Conservation (phyloP, 1,284 basidiomycete species). For the Bondarzewia mesenterica region DNA sequence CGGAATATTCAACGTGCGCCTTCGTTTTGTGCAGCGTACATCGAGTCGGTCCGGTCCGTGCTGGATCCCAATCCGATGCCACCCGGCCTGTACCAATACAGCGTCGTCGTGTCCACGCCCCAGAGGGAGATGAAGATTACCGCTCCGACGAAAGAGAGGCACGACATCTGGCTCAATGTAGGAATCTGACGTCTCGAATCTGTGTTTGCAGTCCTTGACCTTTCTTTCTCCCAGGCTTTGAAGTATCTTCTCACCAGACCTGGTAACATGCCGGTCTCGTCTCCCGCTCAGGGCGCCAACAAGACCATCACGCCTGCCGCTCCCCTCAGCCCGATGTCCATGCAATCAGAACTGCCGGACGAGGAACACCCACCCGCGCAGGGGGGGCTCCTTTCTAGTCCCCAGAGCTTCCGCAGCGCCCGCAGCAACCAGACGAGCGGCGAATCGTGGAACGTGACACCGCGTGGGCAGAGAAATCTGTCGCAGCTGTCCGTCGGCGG, state of each 20-base stretch:
- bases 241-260: constrained; percentile 78
- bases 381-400: constrained; percentile 42
- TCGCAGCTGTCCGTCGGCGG: constrained; percentile 67
- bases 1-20: not conserved
- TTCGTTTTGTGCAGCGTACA: constrained; percentile 66
- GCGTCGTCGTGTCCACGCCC: constrained; percentile 87
- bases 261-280: constrained; percentile 30
- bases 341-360: constrained; percentile 38
- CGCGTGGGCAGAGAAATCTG: constrained; percentile 65
- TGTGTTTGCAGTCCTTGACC: constrained; percentile 1
- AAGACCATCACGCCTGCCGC: constrained; percentile 15
- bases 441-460: constrained; percentile 64
- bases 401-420: constrained; percentile 61
- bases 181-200: constrained; percentile 18
- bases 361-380: constrained; percentile 14
- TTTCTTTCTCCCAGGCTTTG: constrained; percentile 51
- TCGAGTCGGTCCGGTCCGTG: constrained; percentile 85
- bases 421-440: constrained; percentile 46
- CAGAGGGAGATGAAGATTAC: constrained; percentile 98
- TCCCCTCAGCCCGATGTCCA: constrained; percentile 49
- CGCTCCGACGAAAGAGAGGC: constrained; percentile 86
- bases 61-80: constrained; percentile 92
- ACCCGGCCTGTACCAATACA: constrained; percentile 88
- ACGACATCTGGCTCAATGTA: constrained; percentile 94
- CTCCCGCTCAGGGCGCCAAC: constrained; percentile 32